These are phyloP conservation scores for Acarospora socialis DNA, from an alignment of 2,329 filamentous ascomycete species.

Conservation along the genomic window DNA sequence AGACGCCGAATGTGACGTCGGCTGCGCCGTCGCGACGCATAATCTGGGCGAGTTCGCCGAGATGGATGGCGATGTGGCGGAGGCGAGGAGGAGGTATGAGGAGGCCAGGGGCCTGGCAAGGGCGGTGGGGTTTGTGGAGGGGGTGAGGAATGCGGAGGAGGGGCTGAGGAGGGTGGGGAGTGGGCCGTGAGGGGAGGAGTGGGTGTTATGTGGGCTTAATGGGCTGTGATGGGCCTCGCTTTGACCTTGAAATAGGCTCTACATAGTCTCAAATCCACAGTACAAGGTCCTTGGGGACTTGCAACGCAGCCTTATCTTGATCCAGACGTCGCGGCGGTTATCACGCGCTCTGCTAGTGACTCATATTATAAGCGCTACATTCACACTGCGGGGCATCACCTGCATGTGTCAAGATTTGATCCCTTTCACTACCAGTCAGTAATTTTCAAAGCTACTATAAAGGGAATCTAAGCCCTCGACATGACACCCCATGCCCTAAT, in stretches of 20 bases:
- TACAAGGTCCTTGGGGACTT: too few relatives aligned
- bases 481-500: slow-evolving; percentile 97
- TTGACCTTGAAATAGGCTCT: background rate
- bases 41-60: slow-evolving; percentile 76
- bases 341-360: too few relatives aligned
- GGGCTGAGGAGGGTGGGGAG: slow-evolving; percentile 21
- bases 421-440: too few relatives aligned
- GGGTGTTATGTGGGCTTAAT: background rate
- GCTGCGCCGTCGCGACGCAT: slow-evolving; percentile 70
- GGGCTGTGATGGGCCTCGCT: background rate
- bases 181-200: background rate
- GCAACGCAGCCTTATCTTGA: too few relatives aligned
- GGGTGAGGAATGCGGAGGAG: slow-evolving; percentile 19
- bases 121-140: slow-evolving; percentile 27
- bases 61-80: slow-evolving; percentile 49
- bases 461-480: slow-evolving; percentile 74
- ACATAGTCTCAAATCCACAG: too few relatives aligned
- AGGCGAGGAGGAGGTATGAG: slow-evolving; percentile 54
- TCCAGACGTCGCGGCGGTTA: too few relatives aligned
- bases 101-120: slow-evolving; percentile 49
- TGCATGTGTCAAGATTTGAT: too few relatives aligned
- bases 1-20: slow-evolving; percentile 67
- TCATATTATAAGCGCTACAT: too few relatives aligned
- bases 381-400: too few relatives aligned
- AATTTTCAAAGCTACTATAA: too few relatives aligned